These are phyloP conservation scores for Fusarium oligoseptatum DNA, from an alignment of 2,329 filamentous ascomycete species.

Conservation along the genomic window DNA sequence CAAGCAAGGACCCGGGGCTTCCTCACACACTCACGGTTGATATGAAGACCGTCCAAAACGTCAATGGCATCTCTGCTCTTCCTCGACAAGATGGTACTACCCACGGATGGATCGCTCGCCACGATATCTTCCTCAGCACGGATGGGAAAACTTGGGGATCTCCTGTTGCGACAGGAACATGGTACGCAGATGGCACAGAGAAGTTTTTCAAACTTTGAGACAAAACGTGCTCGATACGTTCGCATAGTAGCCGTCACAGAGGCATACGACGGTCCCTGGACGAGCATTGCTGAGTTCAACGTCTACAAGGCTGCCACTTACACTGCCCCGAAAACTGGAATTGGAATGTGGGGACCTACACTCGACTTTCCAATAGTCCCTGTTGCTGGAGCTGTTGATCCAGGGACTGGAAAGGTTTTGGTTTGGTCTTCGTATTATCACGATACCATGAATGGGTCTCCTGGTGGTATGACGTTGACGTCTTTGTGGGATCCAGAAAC, in stretches of 20 bases:
- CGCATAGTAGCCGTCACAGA: conserved; percentile 21
- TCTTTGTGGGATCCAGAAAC: conserved; percentile 30
- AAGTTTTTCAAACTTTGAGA: conserved; percentile 37
- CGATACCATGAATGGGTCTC: not conserved
- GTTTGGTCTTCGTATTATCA: conserved; percentile 21
- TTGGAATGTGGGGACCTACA: conserved; percentile 29
- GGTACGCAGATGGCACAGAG: conserved; percentile 23
- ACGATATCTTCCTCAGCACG: conserved; percentile 21
- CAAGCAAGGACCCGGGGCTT: conserved; percentile 5
- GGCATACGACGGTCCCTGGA: conserved; percentile 20
- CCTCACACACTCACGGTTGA: conserved; percentile 28
- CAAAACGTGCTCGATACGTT: conserved; percentile 24
- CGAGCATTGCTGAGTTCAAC: conserved; percentile 33
- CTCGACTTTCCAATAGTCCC: conserved; percentile 36
- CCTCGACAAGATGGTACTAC: conserved; percentile 21
- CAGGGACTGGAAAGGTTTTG: conserved; percentile 20
- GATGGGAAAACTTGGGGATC: conserved; percentile 28
- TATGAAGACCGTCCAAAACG: conserved; percentile 19
- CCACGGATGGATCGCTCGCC: conserved; percentile 14
- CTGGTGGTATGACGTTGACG: conserved; percentile 10
- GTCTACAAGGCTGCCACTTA: conserved; percentile 27
- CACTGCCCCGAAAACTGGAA: not conserved
- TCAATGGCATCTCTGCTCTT: conserved; percentile 29
- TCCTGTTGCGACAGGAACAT: conserved; percentile 26
- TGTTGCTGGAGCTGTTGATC: conserved; percentile 32